Base-by-base conservation (phyloP, 208 protist species). In the Borovskyia barvae region DNA sequence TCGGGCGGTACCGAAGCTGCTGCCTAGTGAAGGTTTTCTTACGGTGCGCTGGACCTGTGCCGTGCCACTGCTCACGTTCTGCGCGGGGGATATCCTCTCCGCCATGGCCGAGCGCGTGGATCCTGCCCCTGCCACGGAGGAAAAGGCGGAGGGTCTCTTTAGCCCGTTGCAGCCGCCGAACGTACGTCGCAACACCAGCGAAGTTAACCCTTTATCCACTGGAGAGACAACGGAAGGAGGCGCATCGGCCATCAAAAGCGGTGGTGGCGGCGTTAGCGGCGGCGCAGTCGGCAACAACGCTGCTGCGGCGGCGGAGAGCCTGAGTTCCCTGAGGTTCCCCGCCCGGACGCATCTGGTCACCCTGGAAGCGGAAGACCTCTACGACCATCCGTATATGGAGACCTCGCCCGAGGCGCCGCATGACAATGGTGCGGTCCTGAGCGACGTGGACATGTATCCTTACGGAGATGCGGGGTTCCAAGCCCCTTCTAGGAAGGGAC, bases 41-140 rank as follows among this genome's bases (percentile, higher is more conserved):
- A 26, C 62, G 24, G 26, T 84, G 9, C 55, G 56, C 14, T 84
- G 77, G 74, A 68, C 48, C 3, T 47, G 56, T 17, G 52, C 33
- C 28, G 67, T 68, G 42, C 77, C 77, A 7, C 24, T 68, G 15
- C 68, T 77, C 28, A 79, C 65, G 9, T 74, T 66, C 32, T 53
- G 57, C 37, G 22, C 17, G 11, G 61, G 68, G 5, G 68, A 75
- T 42, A 48, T 53, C 42, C 32, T 62, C 5, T 67, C 63, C 14
- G 62, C 45, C 41, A 72, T 64, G 66, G 66, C 42, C 15, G 66
- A 72, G 51, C 55, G 66, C 22, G 11, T 50, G n/a, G 35, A 37
- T 15, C 17, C 30, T 37, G 25, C 32, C 14, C 7, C 11, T 7
- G 9, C 52, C 8, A 12, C 17, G 17, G 47, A 7, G 2, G 47